A percentile compares a stretch with the other conserved stretches of the same genome.
Evolutionary conservation across 163 green algal genomes (phyloP).

Genomic region (Scenedesmus sp.): DNA sequence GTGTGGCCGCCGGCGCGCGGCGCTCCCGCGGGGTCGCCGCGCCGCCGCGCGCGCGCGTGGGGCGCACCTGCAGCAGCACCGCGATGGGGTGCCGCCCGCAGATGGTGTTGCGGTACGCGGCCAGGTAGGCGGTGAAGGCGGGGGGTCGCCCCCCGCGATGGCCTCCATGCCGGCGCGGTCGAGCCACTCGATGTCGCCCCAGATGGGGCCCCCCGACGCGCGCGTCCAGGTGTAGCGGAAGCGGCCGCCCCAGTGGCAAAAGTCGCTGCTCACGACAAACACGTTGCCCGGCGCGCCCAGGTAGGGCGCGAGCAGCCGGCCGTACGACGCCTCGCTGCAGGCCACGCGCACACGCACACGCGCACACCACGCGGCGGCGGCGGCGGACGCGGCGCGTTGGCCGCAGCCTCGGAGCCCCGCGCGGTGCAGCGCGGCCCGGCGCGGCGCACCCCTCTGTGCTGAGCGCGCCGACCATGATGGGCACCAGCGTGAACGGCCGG

Average conservation of each 20-base stretch:
- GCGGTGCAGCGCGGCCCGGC: neutral
- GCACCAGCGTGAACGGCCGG: conserved; percentile 80
- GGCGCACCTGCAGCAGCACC: conserved; percentile 81
- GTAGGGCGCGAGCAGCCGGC: conserved; percentile 80
- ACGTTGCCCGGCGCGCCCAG: conserved; percentile 86
- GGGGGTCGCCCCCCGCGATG: conserved; percentile 84
- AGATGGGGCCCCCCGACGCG: conserved; percentile 78
- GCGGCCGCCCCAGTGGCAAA: conserved; percentile 95
- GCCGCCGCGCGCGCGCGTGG: neutral
- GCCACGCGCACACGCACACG: too few species aligned
- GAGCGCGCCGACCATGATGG: conserved; percentile 94
- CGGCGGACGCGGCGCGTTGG: neutral
- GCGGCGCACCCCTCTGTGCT: conserved; percentile 58
- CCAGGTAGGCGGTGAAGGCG: conserved; percentile 82
- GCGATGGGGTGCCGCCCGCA: conserved; percentile 94
- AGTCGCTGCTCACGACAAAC: conserved; percentile 95
- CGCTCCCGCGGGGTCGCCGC: too few species aligned
- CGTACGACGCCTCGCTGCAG: conserved; percentile 91
- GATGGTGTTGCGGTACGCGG: conserved; percentile 89
- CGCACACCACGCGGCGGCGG: conserved; percentile 20
- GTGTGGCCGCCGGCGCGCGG: neutral
- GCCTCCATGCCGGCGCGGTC: conserved; percentile 87
- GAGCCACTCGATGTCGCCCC: conserved; percentile 88
- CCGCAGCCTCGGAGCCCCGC: too few species aligned
- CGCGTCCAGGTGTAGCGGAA: conserved; percentile 87